These are phyloP conservation scores for Trypanosoma platydactyli DNA, from an alignment of 208 protist species.

Conservation along the genomic window DNA sequence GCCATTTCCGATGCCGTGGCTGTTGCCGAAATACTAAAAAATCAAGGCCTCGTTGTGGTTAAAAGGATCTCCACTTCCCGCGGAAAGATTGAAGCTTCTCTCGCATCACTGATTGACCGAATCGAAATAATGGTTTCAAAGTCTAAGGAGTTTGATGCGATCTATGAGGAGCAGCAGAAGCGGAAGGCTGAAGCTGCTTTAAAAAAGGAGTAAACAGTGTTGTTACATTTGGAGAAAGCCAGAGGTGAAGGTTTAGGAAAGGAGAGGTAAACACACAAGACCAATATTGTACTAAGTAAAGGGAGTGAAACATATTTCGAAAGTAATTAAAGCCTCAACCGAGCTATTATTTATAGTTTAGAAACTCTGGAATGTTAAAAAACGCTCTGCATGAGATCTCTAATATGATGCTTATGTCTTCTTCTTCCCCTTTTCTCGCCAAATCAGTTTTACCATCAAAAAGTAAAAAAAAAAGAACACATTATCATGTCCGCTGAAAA, in stretches of 20 bases:
- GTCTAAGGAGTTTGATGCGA: conserved; percentile 73
- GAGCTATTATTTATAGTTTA: neutral
- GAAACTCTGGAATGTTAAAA: neutral
- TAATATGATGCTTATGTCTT: neutral
- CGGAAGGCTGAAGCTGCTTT: conserved; percentile 21
- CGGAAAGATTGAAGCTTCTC: conserved; percentile 57
- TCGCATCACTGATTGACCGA: conserved; percentile 54
- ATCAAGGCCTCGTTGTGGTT: conserved; percentile 76
- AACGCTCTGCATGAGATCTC: neutral
- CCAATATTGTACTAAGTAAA: neutral
- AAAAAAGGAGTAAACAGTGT: conserved; percentile 21
- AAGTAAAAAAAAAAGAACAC: conserved; percentile 23
- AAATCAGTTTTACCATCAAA: conserved; percentile 14
- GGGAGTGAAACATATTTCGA: neutral
- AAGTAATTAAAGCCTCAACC: neutral
- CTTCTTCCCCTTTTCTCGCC: conserved; percentile 26
- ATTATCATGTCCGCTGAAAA: conserved; percentile 26
- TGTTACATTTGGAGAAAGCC: neutral
- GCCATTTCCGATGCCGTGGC: conserved; percentile 87
- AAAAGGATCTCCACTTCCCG: conserved; percentile 85
- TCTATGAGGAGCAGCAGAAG: conserved; percentile 84
- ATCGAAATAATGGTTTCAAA: conserved; percentile 81
- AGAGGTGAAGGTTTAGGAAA: neutral
- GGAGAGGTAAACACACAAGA: neutral
- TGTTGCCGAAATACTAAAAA: conserved; percentile 87